Evolutionary conservation across 257 asterid genomes (phyloP).

Genomic region (Solanum ossicruentum): DNA sequence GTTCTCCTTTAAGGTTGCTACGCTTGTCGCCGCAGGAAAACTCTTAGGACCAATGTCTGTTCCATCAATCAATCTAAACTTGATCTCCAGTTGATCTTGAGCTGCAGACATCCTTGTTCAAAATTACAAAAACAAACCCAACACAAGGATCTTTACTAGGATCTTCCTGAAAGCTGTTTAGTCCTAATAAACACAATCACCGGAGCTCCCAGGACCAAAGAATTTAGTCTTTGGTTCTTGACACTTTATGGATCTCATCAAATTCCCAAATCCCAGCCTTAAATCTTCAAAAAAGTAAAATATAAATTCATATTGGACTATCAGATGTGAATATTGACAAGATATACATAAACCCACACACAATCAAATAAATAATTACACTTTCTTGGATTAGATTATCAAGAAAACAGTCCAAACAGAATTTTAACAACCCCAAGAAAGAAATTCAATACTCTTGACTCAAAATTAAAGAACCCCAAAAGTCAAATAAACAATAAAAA

Average conservation of each 20-base stretch:
- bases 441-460: background rate
- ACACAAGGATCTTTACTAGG: slow-evolving; percentile 21
- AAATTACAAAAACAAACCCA: slow-evolving; percentile 7
- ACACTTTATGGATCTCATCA: background rate
- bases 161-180: slow-evolving; percentile 3
- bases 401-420: slow-evolving; percentile 7
- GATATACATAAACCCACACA: background rate
- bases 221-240: slow-evolving; percentile 1
- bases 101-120: slow-evolving; percentile 35
- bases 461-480: background rate
- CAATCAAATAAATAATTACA: background rate
- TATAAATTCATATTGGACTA: background rate
- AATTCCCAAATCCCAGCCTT: background rate
- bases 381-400: background rate
- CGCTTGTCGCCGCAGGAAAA: slow-evolving; percentile 55
- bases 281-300: background rate
- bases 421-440: slow-evolving; percentile 2
- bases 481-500: background rate
- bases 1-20: slow-evolving; percentile 73
- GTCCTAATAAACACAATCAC: background rate
- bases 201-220: background rate
- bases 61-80: slow-evolving; percentile 83
- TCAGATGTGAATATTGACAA: background rate
- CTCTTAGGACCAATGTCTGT: slow-evolving; percentile 77
- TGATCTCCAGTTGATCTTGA: slow-evolving; percentile 84